Conservation (phyloP, 108 stramenopile species). For the Pinguiococcus pyrenoidosus region DNA sequence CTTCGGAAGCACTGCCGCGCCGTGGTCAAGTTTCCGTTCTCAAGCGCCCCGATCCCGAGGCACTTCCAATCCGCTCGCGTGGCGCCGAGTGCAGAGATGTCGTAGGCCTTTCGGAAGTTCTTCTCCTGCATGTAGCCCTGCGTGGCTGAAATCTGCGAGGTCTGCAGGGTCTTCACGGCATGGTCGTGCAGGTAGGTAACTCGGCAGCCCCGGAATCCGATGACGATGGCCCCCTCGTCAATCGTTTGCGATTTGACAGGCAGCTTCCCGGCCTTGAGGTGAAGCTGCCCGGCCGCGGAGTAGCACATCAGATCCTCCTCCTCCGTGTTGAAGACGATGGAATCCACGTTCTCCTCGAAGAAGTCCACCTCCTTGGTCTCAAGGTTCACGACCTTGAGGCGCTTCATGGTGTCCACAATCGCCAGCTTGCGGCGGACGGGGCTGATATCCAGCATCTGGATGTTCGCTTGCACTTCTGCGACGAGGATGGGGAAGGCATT, state of each 20-base stretch:
- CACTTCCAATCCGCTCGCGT: conserved; percentile 41
- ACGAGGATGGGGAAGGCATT: conserved; percentile 48
- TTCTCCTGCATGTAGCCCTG: conserved; percentile 25
- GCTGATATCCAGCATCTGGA: conserved; percentile 15
- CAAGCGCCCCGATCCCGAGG: conserved; percentile 32
- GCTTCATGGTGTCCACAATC: conserved; percentile 28
- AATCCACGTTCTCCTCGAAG: conserved; percentile 19
- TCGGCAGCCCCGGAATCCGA: conserved; percentile 33
- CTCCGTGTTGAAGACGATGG: conserved; percentile 43
- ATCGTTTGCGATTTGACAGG: conserved; percentile 29
- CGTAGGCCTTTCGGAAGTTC: conserved; percentile 28
- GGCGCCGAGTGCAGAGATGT: conserved; percentile 43
- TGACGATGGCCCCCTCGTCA: conserved; percentile 20
- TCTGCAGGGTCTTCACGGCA: conserved; percentile 27
- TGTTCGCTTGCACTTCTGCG: conserved; percentile 11
- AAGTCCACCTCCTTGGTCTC: conserved; percentile 26
- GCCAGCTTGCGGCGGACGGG: conserved; percentile 23
- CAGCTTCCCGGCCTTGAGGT: conserved; percentile 36
- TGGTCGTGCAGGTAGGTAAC: conserved; percentile 23
- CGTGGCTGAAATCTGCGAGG: conserved; percentile 28
- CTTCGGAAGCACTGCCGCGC: conserved; percentile 38
- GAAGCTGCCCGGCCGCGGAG: conserved; percentile 27
- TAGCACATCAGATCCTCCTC: conserved; percentile 47
- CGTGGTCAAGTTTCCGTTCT: conserved; percentile 20
- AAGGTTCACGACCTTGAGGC: conserved; percentile 30